Percentiles rank a stretch among this genome's conserved stretches.
phyloP scores from a whole-genome alignment of 2,329 filamentous ascomycete species.

The Golovinomyces cichoracearum region DNA sequence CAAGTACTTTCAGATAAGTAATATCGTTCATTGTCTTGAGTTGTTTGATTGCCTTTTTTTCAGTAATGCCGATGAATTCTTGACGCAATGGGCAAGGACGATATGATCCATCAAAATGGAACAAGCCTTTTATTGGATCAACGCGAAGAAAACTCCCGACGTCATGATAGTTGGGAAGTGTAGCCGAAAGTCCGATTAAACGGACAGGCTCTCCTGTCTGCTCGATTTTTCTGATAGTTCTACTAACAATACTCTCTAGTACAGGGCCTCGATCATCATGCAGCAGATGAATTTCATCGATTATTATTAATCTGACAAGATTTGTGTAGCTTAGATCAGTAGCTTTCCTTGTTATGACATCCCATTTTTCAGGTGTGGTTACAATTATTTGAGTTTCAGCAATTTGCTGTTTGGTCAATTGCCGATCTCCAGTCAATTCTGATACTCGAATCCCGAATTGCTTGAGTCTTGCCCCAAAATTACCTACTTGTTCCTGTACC shows the following conservation, averaged over 20 bases:
- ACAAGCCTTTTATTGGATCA: conserved; percentile 60
- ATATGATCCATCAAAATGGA: conserved; percentile 89
- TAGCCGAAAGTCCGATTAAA: conserved; percentile 77
- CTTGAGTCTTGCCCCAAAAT: conserved; percentile 76
- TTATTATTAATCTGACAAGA: conserved; percentile 83
- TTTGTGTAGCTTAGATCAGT: conserved; percentile 94
- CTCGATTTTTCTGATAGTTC: conserved; percentile 77
- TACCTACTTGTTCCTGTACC: conserved; percentile 93
- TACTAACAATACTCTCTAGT: conserved; percentile 82
- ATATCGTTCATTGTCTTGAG: conserved; percentile 99
- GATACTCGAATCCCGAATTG: conserved; percentile 77
- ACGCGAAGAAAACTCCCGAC: conserved; percentile 88
- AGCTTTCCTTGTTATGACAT: conserved; percentile 93
- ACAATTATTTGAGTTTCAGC: conserved; percentile 94
- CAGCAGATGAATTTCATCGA: conserved; percentile 91
- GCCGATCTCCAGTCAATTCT: conserved; percentile 91
- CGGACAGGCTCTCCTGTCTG: conserved; percentile 85
- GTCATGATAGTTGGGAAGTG: conserved; percentile 85
- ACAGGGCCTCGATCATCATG: conserved; percentile 95
- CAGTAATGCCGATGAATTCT: conserved; percentile 90
- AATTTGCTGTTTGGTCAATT: conserved; percentile 96
- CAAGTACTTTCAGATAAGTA: conserved; percentile 88
- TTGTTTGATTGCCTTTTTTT: conserved; percentile 97
- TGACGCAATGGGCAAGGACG: conserved; percentile 83
- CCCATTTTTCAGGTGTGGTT: conserved; percentile 96